Conservation (phyloP, 169 alveolate species). For the Cardiosporidium cionae region DNA sequence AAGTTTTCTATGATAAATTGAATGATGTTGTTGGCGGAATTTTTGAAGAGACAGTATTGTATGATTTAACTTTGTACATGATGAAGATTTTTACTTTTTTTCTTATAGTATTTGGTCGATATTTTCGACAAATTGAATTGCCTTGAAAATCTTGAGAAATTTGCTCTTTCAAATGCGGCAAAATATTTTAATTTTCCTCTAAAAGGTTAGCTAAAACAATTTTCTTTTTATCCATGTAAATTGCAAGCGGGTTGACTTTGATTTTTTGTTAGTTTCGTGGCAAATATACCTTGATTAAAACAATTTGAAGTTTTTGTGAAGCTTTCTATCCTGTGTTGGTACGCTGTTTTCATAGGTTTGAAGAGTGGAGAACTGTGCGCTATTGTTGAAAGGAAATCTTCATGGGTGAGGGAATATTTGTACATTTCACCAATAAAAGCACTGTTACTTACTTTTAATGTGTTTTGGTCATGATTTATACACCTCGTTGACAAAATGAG, state of each 20-base stretch:
- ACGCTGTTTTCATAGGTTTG: no score
- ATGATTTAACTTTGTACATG: neutral
- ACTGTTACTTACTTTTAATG: no score
- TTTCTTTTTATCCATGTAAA: no score
- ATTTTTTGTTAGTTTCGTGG: no score
- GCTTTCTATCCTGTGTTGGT: no score
- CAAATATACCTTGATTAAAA: no score
- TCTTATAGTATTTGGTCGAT: conserved; percentile 26
- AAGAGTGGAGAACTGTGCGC: no score
- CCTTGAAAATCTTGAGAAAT: conserved; percentile 19
- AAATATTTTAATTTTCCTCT: conserved; percentile 15
- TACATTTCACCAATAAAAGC: no score
- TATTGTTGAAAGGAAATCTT: no score
- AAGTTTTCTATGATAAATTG: neutral
- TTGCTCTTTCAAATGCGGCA: conserved; percentile 22
- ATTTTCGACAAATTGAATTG: conserved; percentile 17
- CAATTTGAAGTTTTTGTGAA: no score
- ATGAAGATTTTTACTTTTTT: neutral
- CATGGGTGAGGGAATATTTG: no score
- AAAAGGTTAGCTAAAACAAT: conserved; percentile 16
- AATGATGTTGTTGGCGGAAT: neutral
- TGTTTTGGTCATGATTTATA: neutral
- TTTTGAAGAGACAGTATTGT: neutral
- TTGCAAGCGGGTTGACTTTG: no score
- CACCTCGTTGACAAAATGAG: neutral